Conservation (phyloP, 306 rosid genomes). For the Cucurbita pepo region DNA sequence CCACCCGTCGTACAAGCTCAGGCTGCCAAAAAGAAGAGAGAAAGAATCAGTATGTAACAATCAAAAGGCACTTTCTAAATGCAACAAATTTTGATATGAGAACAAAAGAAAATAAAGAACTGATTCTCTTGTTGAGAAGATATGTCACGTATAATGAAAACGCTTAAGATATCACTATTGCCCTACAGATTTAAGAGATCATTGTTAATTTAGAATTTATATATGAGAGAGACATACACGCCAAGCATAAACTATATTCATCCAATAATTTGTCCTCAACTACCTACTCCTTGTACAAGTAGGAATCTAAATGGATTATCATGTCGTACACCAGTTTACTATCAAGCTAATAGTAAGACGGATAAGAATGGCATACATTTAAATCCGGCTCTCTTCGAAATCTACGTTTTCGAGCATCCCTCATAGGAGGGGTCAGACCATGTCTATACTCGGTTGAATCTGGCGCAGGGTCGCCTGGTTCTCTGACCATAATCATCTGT, state of each 20-base stretch:
- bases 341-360: not conserved
- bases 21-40: slow-evolving; percentile 44
- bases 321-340: not conserved
- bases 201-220: not conserved
- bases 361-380: slow-evolving; percentile 28
- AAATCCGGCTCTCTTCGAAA: slow-evolving; percentile 92
- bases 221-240: not conserved
- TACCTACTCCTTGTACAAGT: not conserved
- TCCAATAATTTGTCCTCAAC: not conserved
- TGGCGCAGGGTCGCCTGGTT: slow-evolving; percentile 38
- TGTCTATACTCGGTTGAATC: slow-evolving; percentile 68
- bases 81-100: not conserved
- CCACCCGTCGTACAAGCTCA: slow-evolving; percentile 85
- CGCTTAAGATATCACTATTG: not conserved
- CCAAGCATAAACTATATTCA: not conserved
- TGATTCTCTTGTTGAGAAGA: not conserved
- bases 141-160: not conserved
- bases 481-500: slow-evolving; percentile 66
- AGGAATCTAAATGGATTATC: not conserved
- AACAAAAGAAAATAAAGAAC: not conserved
- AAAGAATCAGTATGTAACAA: not conserved
- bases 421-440: slow-evolving; percentile 93
- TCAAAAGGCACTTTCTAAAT: not conserved
- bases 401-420: slow-evolving; percentile 90
- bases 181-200: not conserved